Evolutionary conservation across 495 filamentous ascomycete species (phyloP).

Genomic region (Penicillium riverlandense): DNA sequence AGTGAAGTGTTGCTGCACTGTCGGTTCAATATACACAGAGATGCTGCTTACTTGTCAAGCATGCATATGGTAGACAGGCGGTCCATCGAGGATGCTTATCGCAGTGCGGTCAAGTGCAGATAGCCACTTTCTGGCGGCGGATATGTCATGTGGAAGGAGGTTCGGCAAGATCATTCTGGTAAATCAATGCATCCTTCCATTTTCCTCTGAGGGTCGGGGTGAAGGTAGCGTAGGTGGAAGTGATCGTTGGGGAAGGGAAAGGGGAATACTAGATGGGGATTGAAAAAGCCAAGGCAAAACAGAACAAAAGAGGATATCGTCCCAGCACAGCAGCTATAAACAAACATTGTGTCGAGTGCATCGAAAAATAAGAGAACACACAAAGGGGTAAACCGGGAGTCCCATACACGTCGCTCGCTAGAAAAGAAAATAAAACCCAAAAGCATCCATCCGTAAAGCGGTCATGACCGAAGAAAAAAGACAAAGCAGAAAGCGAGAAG

Average conservation of each 20-base stretch:
- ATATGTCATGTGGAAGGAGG: too few species aligned
- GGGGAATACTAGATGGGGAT: neutral
- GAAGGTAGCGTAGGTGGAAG: too few species aligned
- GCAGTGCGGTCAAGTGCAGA: too few species aligned
- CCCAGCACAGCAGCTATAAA: constrained; percentile 33
- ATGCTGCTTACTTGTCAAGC: neutral
- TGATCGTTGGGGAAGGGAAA: too few species aligned
- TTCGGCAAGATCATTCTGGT: too few species aligned
- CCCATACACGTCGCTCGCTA: constrained; percentile 38
- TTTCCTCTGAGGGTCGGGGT: too few species aligned
- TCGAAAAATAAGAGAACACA: constrained; percentile 8
- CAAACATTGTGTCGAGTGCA: constrained; percentile 19
- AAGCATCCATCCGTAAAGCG: constrained; percentile 32
- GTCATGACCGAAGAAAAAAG: constrained; percentile 21
- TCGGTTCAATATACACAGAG: constrained; percentile 17
- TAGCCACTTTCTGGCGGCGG: too few species aligned
- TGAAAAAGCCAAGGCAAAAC: constrained; percentile 1
- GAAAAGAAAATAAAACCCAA: constrained; percentile 15
- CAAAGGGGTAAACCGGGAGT: constrained; percentile 7
- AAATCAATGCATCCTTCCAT: too few species aligned
- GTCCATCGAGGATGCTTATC: too few species aligned
- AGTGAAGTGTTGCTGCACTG: constrained; percentile 7
- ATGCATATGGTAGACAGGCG: too few species aligned
- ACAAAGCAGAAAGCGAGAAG: constrained; percentile 7
- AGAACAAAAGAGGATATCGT: constrained; percentile 20